phyloP scores from a whole-genome alignment of 1,284 basidiomycete genomes.

The Hymenochaete sp. region DNA sequence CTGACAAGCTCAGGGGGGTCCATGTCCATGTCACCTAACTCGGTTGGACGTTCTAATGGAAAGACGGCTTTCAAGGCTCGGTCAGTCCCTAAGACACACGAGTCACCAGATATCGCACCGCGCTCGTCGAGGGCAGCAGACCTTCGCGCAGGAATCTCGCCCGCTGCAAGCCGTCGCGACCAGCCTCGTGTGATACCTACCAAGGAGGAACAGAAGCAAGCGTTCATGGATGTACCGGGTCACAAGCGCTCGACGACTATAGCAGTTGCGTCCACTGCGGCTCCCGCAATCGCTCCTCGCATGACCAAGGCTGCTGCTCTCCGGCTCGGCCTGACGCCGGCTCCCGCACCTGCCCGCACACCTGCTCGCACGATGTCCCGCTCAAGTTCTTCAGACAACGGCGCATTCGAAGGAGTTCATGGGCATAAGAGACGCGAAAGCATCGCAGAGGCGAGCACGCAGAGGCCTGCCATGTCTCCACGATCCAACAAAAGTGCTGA shows the following conservation, averaged over 20 bases:
- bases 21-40: no score
- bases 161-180: constrained; percentile 25
- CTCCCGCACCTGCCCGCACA: constrained; percentile 31
- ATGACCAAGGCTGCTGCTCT: constrained; percentile 67
- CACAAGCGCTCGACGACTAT: constrained; percentile 64
- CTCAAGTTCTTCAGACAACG: constrained; percentile 7
- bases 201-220: constrained; percentile 51
- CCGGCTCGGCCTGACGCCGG: constrained; percentile 38
- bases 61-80: constrained; percentile 62
- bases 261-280: constrained; percentile 61
- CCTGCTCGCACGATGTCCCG: constrained; percentile 20
- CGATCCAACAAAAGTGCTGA: constrained; percentile 62
- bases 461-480: constrained; percentile 54
- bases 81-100: constrained; percentile 52
- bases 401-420: constrained; percentile 63
- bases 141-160: constrained; percentile 50
- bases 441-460: constrained; percentile 57
- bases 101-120: constrained; percentile 61
- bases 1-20: background rate
- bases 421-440: constrained; percentile 73
- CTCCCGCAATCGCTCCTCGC: constrained; percentile 61
- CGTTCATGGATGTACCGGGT: constrained; percentile 67
- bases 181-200: constrained; percentile 39
- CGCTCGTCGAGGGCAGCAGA: constrained; percentile 72
- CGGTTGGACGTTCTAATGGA: constrained; percentile 29